These are phyloP conservation scores for Lepidium didymum DNA, from an alignment of 345 rosid species.

Conservation along the genomic window DNA sequence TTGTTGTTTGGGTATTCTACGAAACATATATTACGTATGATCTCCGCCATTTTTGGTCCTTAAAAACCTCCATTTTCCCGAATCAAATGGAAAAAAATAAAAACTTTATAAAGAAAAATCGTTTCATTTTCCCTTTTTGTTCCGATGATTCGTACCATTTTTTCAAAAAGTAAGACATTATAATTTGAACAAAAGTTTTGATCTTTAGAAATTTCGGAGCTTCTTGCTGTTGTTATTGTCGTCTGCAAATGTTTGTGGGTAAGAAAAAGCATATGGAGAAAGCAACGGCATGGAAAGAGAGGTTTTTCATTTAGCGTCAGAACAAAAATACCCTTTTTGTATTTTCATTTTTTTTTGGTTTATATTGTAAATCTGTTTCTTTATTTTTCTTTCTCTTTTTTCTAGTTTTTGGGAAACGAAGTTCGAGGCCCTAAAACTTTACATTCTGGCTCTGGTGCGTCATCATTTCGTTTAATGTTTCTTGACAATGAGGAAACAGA, in stretches of 20 bases:
- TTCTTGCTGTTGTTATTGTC: not conserved
- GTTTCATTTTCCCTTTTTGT: not conserved
- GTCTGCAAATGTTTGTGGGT: slow-evolving; percentile 2
- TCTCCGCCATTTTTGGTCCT: slow-evolving; percentile 26
- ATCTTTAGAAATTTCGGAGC: not conserved
- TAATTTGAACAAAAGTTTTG: slow-evolving; percentile 5
- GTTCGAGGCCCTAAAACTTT: not conserved
- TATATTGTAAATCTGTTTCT: not conserved
- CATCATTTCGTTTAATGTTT: not conserved
- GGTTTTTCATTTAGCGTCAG: slow-evolving; percentile 10
- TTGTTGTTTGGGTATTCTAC: not conserved
- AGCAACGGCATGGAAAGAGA: slow-evolving; percentile 22
- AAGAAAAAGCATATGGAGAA: not conserved
- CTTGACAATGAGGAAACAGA: not conserved
- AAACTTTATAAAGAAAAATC: not conserved
- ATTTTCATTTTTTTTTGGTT: not conserved
- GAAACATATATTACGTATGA: slow-evolving; percentile 3
- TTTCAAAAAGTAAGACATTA: not conserved
- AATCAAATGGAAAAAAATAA: not conserved
- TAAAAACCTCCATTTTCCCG: not conserved
- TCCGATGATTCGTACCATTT: not conserved
- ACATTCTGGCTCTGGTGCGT: not conserved
- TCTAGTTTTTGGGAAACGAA: not conserved
- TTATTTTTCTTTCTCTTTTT: not conserved
- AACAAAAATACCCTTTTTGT: slow-evolving; percentile 13